Conservation (phyloP, 164 flowering plant species). For the Aristolochia contorta region DNA sequence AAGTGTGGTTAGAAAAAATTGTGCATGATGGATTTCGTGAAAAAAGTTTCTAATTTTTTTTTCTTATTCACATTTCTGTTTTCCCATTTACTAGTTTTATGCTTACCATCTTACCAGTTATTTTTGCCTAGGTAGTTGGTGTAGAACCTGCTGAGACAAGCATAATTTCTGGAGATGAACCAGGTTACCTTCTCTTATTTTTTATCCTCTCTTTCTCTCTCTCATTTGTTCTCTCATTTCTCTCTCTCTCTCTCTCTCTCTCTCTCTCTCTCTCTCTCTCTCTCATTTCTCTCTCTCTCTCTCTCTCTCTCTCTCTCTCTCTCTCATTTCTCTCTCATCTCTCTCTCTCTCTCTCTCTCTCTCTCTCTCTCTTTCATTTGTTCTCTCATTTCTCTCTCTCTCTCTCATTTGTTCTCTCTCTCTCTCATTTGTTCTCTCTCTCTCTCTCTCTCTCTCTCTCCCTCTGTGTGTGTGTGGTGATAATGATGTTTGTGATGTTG, state of each 20-base stretch:
- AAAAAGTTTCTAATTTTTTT: background rate
- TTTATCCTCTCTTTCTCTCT: background rate
- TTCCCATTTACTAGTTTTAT: conserved; percentile 2
- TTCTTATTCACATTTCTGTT: background rate
- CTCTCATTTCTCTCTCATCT: too few species aligned
- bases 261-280: background rate
- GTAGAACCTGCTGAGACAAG: conserved; percentile 82
- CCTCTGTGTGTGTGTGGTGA: background rate
- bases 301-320: too few species aligned
- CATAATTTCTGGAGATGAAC: conserved; percentile 61
- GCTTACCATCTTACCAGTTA: conserved; percentile 7
- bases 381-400: background rate
- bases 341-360: background rate
- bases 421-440: background rate
- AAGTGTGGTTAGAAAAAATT: background rate
- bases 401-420: background rate
- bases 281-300: too few species aligned
- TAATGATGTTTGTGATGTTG: conserved; percentile 4
- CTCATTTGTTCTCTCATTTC: background rate
- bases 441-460: background rate
- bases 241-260: background rate
- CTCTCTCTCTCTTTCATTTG: background rate
- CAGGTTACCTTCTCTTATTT: conserved; percentile 32
- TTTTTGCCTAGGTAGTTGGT: conserved; percentile 56
- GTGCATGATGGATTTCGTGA: background rate